Base-by-base conservation (phyloP, 106 monocot species). In the Alisma plantagoaquatica region DNA sequence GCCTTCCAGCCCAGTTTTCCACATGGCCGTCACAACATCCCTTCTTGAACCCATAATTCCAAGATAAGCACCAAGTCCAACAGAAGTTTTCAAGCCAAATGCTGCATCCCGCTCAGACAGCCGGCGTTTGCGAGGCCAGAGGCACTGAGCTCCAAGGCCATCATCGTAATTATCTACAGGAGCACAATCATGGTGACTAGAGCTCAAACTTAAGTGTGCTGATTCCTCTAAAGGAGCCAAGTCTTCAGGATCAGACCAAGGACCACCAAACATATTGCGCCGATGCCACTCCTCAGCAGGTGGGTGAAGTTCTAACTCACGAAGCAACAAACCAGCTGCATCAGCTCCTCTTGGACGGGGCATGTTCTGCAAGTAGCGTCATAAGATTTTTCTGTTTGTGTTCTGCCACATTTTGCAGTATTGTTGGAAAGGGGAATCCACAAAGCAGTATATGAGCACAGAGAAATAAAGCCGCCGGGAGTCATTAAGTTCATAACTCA, bases 231-330 rank as follows among this genome's bases (percentile, higher is more conserved):
- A 55, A 8, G 77, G 94, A 51, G 81, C 81, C 29, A 81, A 52
- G 63, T 89, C 81, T 29, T 88, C 84, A 23, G 89, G 84, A 62
- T 89, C 84, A n/a, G 89, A 89, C 96, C 96, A 96, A 0, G 96
- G 96, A 16, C 96, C 96, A 52, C 96, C 96, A 71, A 89, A 98
- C 96, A 98, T 98, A 69, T 98, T 98, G 26, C 89, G 89, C 19
- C 96, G 73, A 51, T 98, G 89, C 96, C 96, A 98, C 50, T 98
- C 96, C 63, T 98, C 96, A 17, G 96, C 81, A 24, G 96, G 96
- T 61, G 96, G 96, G 29, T 98, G 89, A 1, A 98, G 73, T 65
- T 98, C 96, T 49, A 98, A 64, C 54, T 98, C 96, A 31, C 89
- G 96, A n/a, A 98, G 82, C 54, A 98, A 50, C 45, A 98, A 67